Evolutionary conservation across 2,329 filamentous ascomycete species (phyloP), one percentile per base, ranked within the genome.

Genomic region (Fusarium citri): DNA sequence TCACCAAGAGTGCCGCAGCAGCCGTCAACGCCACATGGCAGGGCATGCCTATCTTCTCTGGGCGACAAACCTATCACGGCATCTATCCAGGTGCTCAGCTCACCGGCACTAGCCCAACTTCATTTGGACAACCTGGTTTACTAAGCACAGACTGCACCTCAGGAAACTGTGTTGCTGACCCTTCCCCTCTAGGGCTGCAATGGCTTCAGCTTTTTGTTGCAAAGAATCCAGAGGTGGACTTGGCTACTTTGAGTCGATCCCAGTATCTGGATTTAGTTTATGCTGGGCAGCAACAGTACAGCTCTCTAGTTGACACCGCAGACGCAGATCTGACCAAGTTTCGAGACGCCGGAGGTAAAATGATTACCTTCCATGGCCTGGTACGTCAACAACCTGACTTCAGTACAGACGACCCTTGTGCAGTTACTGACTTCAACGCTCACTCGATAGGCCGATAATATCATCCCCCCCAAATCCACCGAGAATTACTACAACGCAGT

Each of bases 401-500:
- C 1, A 6, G 12, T 14, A 30, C 23, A 46, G 23, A 28, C 23
- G 23, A n/a, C 43, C 20, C 28, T 28, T 46, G 16, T 28, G 18
- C 11, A 15, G 16, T 40, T 5, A 23, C 7, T n/a, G 46, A 34
- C 45, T 48, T 22, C 5, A 15, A 16, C 18, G n/a, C 22, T 40
- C 43, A 22, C 8, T 42, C 31, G 12, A 28, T 22, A 76, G 74
- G 54, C 56, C 6, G 74, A 77, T 41, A 42, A 57, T 2, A 12
- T 68, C 5, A 72, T 76, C 18, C 59, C 73, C 0, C 46, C 62
- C 0, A 28, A 49, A 2, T 67, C 59, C 3, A 74, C 70, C 1
- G 55, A 76, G 63, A 20, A 72, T 9, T 80, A 79, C 49, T 79
- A 78, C 51, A 51, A 76, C 2, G 42, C 47, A 0, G 78, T 77